phyloP scores from a whole-genome alignment of 495 filamentous ascomycete genomes.

The Daldinia concentrica region DNA sequence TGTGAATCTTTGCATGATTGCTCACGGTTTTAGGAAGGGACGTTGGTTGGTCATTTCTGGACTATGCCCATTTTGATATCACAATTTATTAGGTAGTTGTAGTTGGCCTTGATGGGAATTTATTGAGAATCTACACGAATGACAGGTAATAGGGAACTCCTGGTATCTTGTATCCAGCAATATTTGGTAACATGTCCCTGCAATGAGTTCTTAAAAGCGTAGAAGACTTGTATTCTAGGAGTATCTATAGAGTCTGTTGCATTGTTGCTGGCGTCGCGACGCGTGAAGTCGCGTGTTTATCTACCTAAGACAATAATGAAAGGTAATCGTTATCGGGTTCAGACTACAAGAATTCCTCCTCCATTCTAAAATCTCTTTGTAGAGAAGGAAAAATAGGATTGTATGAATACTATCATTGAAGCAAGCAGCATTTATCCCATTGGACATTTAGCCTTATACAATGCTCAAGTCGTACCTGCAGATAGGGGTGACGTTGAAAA shows the following conservation, averaged over 20 bases:
- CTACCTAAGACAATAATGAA: not conserved
- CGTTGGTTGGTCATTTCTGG: not conserved
- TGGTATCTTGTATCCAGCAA: too few species aligned
- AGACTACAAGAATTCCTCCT: not conserved
- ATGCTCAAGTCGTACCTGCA: not conserved
- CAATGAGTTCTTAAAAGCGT: too few species aligned
- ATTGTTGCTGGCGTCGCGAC: not conserved
- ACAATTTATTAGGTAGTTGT: not conserved
- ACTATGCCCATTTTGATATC: not conserved
- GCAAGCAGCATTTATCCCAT: not conserved
- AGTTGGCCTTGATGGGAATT: not conserved
- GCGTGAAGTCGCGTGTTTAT: not conserved
- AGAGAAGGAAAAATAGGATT: not conserved
- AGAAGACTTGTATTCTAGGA: too few species aligned
- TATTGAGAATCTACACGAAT: not conserved
- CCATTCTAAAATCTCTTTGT: not conserved
- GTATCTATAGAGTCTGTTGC: not conserved
- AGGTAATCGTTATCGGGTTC: not conserved
- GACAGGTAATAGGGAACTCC: not conserved
- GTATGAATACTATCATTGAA: not conserved
- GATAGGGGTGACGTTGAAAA: not conserved
- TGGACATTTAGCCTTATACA: not conserved
- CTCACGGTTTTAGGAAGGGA: not conserved
- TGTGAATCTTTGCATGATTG: not conserved
- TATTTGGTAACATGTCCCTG: too few species aligned